These are phyloP conservation scores for Rhododendron simsii DNA, from an alignment of 148 eudicot genomes.

Conservation along the genomic window DNA sequence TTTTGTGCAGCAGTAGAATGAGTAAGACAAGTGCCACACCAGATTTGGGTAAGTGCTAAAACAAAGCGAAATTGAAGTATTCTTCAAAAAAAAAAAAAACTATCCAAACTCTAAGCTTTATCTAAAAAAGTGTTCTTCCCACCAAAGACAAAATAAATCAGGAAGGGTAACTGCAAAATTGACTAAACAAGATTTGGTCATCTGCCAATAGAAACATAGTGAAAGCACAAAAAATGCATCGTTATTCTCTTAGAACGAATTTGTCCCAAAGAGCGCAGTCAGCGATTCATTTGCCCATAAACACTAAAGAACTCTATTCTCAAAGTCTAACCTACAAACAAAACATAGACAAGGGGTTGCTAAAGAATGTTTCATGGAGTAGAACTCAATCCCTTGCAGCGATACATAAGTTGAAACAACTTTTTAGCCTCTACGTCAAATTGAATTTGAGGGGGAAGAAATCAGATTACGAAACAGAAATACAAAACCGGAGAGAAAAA, in stretches of 20 bases:
- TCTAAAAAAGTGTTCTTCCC: background rate
- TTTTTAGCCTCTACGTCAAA: conserved; percentile 13
- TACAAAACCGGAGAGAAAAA: conserved; percentile 7
- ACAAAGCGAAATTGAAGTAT: background rate
- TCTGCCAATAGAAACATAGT: background rate
- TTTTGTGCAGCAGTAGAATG: background rate
- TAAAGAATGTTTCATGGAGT: background rate
- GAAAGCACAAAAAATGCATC: background rate
- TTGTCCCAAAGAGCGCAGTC: background rate
- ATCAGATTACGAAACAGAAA: conserved; percentile 21
- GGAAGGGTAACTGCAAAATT: background rate
- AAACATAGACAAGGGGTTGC: background rate
- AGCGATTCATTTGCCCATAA: background rate
- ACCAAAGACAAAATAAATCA: background rate
- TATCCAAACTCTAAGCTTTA: background rate
- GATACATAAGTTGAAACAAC: background rate
- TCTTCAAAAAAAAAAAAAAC: background rate
- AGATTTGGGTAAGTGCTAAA: background rate
- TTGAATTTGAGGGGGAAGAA: background rate
- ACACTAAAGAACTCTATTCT: background rate
- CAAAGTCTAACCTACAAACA: background rate
- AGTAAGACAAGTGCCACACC: background rate
- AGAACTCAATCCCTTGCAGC: background rate
- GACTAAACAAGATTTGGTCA: background rate
- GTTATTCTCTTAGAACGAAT: background rate